Evolutionary conservation across 306 rosid genomes (phyloP).

Genomic region (Urtica urens): DNA sequence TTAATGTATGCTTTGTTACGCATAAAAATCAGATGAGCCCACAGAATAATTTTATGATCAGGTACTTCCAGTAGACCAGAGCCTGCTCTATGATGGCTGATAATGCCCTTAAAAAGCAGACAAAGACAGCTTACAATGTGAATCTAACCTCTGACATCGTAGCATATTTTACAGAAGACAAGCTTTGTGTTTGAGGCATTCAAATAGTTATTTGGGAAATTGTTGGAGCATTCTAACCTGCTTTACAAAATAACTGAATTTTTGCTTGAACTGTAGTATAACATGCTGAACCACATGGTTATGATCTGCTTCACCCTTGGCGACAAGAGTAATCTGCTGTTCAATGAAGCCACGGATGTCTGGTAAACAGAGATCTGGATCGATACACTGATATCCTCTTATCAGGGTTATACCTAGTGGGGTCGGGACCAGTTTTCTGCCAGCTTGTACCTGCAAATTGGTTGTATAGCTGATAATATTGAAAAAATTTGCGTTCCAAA

Average conservation of each 20-base stretch:
- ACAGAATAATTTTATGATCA: too few relatives aligned
- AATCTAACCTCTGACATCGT: neutral
- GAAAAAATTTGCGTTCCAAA: neutral
- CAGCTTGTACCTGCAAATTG: slow-evolving; percentile 78
- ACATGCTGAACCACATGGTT: slow-evolving; percentile 74
- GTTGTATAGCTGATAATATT: slow-evolving; percentile 5
- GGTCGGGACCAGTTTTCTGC: slow-evolving; percentile 83
- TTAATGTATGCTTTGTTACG: too few relatives aligned
- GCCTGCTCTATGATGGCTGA: neutral
- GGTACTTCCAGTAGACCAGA: too few relatives aligned
- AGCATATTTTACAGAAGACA: neutral
- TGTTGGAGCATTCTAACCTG: slow-evolving; percentile 39
- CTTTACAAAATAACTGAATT: slow-evolving; percentile 75
- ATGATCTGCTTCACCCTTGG: slow-evolving; percentile 82
- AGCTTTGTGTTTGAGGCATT: slow-evolving; percentile 5
- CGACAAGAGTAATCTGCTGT: slow-evolving; percentile 90
- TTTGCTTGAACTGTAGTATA: slow-evolving; percentile 72
- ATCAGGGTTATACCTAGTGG: slow-evolving; percentile 73
- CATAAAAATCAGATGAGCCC: too few relatives aligned
- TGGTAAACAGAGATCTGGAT: slow-evolving; percentile 96
- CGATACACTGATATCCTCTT: slow-evolving; percentile 91
- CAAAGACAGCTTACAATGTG: slow-evolving; percentile 8
- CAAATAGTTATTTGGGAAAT: neutral
- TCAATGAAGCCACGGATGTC: slow-evolving; percentile 98
- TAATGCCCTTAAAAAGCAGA: neutral